Base-by-base conservation (phyloP, 2,329 filamentous ascomycete genomes). In the Dothistroma septosporum region DNA sequence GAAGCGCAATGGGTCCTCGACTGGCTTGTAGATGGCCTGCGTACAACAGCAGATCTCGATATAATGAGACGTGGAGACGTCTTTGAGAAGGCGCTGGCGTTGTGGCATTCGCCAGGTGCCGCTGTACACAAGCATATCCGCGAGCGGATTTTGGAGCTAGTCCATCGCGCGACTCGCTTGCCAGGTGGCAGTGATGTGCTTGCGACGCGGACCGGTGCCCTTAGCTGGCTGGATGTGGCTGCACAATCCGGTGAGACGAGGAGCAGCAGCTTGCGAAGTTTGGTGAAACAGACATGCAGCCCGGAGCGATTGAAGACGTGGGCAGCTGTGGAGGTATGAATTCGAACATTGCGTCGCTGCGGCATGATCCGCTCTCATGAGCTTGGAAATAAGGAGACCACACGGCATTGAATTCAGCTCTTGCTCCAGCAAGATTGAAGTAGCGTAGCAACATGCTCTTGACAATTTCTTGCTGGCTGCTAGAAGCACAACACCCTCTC, bases 171-270 rank as follows among this genome's bases (percentile, higher is more conserved):
- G 2, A 86, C 85, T 0, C 82, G 81, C 50, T 83, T 92, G 33
- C 83, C 86, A 32, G 86, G 84, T 1, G 91, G 90, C 0, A 91
- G 89, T 73, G 90, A 87, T 4, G 93, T 89, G n/a, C 79, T 96
- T 50, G 82, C 91, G 41, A 95, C 91, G 0, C 81, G 92, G 59
- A 87, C 88, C 48, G 90, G 89, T 16, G 78, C 89, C 21, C 73
- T 93, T 57, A 87, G 83, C 66, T 96, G 91, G 92, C 79, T 93
- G 9, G 82, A 87, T 61, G 82, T 83, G 61, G 31, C 50, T 53
- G 16, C 24, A 31, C 50, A 53, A 28, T 28, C 35, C 12, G 50
- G 50, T 19, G 50, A 53, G 24, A 35, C 50, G 16, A 4, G 50
- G 19, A 19, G 28, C n/a, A 22, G 41, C 14, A n/a, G 41, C 41